These are phyloP conservation scores for Fragilaria radians DNA, from an alignment of 108 stramenopile genomes.

Conservation along the genomic window DNA sequence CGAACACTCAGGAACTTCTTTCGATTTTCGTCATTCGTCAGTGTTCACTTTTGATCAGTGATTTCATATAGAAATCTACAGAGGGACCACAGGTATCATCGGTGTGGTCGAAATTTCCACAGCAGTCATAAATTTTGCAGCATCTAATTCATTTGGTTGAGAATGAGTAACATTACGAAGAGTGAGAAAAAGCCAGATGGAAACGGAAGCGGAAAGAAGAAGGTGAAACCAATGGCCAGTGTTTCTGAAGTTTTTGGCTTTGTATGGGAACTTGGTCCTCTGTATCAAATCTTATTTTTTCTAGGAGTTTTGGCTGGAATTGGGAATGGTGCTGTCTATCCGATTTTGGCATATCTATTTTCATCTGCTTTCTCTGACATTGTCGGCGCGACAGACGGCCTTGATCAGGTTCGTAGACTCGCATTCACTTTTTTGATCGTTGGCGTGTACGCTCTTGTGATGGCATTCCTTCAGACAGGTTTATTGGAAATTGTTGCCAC, in stretches of 20 bases:
- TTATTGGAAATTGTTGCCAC: conserved; percentile 37
- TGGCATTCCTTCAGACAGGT: conserved; percentile 30
- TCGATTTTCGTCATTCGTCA: no score
- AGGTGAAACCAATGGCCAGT: conserved; percentile 9
- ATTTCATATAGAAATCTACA: no score
- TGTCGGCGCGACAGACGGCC: conserved; percentile 23
- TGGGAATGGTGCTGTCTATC: conserved; percentile 46
- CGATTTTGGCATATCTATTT: conserved; percentile 54
- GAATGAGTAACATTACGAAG: no score
- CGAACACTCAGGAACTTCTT: no score
- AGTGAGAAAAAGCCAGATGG: neutral
- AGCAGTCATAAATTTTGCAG: no score
- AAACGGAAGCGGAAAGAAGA: no score
- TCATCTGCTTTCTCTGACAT: conserved; percentile 40
- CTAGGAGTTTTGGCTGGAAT: conserved; percentile 29
- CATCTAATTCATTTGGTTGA: no score
- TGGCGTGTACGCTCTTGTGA: conserved; percentile 44
- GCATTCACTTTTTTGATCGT: conserved; percentile 50
- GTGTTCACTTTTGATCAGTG: no score
- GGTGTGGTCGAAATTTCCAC: no score
- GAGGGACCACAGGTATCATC: no score
- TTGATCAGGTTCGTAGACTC: conserved; percentile 24
- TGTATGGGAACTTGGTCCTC: conserved; percentile 13
- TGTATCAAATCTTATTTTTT: conserved; percentile 21
- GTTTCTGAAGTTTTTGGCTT: conserved; percentile 28